Evolutionary conservation across 2,329 filamentous ascomycete species (phyloP).

Genomic region (Fusarium beomiforme): DNA sequence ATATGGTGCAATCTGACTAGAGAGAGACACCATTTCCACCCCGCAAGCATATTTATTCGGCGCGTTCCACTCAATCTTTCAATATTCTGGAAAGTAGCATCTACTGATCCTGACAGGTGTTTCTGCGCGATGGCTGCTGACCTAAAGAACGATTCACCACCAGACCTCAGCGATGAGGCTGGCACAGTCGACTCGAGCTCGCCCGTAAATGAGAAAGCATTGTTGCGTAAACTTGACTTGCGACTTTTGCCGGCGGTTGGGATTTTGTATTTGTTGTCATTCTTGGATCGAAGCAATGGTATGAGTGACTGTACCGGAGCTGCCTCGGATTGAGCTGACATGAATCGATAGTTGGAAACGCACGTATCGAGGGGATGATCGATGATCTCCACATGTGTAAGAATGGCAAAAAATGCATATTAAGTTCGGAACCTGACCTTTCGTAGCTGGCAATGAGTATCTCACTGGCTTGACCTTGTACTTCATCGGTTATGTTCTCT

Average conservation of each 20-base stretch:
- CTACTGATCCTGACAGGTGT: background rate
- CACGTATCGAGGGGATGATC: slow-evolving; percentile 64
- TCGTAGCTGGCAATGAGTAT: slow-evolving; percentile 67
- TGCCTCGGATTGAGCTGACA: slow-evolving; percentile 24
- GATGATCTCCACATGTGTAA: slow-evolving; percentile 63
- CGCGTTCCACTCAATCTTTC: rapidly evolving
- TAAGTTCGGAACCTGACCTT: background rate
- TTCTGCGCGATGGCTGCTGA: background rate
- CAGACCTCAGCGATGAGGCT: slow-evolving; percentile 35
- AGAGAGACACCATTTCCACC: background rate
- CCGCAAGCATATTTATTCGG: background rate
- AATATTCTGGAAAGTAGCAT: rapidly evolving
- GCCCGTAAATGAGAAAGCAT: slow-evolving; percentile 62
- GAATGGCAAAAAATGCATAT: background rate
- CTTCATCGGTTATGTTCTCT: slow-evolving; percentile 69
- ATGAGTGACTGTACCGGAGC: slow-evolving; percentile 43
- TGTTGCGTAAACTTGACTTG: slow-evolving; percentile 67
- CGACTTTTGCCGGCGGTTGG: slow-evolving; percentile 64
- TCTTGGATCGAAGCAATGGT: slow-evolving; percentile 68
- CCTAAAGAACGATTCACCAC: slow-evolving; percentile 8
- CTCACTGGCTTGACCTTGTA: slow-evolving; percentile 73
- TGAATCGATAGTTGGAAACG: slow-evolving; percentile 63
- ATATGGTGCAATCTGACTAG: slow-evolving; percentile 20
- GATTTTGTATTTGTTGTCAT: slow-evolving; percentile 65
- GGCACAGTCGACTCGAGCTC: slow-evolving; percentile 3